Percentiles rank a stretch among this genome's conserved stretches.
Conservation (phyloP, 2,329 filamentous ascomycete genomes). For the Diaporthe citrichinensis region DNA sequence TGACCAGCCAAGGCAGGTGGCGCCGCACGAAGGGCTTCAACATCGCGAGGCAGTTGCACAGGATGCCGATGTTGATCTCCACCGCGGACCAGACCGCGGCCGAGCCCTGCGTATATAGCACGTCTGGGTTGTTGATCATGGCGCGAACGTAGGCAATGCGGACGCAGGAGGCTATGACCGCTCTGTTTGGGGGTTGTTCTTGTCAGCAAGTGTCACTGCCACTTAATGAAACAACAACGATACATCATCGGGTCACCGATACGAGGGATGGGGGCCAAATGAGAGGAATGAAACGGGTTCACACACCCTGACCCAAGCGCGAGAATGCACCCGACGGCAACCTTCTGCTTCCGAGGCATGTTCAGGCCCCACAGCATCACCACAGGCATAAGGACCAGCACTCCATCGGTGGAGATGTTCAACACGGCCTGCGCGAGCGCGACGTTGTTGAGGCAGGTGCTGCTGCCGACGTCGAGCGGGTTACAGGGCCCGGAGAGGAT, state of each 20-base stretch:
- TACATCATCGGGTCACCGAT: not conserved
- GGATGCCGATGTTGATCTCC: constrained; percentile 53
- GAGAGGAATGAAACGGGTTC: not conserved
- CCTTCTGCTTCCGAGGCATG: constrained; percentile 59
- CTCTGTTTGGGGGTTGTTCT: constrained; percentile 37
- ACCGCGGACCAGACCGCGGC: constrained; percentile 50
- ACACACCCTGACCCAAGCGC: constrained; percentile 59
- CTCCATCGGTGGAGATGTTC: constrained; percentile 61
- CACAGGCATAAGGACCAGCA: constrained; percentile 60
- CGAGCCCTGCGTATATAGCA: constrained; percentile 48
- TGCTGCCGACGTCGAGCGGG: constrained; percentile 42
- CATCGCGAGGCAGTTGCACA: constrained; percentile 47
- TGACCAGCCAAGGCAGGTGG: constrained; percentile 43
- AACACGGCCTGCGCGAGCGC: constrained; percentile 59
- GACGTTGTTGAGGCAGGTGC: constrained; percentile 58
- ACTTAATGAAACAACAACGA: too few relatives aligned
- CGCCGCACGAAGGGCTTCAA: constrained; percentile 46
- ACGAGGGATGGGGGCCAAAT: too few relatives aligned
- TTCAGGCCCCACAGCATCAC: constrained; percentile 57
- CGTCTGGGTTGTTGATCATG: constrained; percentile 50
- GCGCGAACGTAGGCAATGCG: constrained; percentile 47
- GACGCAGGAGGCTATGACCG: constrained; percentile 47
- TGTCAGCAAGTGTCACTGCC: not conserved
- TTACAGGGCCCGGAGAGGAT: constrained; percentile 47
- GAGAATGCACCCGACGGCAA: constrained; percentile 57